A percentile compares a stretch with the other conserved stretches of the same genome.
phyloP scores from a whole-genome alignment of 2,329 filamentous ascomycete genomes.

The Rachicladosporium sp. region DNA sequence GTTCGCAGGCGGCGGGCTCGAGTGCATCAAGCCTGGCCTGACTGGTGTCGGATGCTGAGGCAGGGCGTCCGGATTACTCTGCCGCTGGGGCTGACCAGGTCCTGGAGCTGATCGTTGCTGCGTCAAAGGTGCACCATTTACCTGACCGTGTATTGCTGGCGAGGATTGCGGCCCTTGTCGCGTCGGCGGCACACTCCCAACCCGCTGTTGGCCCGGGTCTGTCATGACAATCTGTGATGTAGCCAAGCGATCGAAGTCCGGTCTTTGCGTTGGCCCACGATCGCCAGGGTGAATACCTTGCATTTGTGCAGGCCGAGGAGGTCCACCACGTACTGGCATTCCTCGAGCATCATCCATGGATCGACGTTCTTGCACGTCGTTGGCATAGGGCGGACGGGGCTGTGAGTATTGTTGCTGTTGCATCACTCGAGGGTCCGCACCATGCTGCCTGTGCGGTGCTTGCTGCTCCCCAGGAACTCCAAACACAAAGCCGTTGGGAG shows the following conservation, averaged over 20 bases:
- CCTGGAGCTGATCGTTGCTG: slow-evolving; percentile 11
- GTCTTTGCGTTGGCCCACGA: not conserved
- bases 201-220: slow-evolving; percentile 13
- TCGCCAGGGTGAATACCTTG: slow-evolving; percentile 2
- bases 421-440: slow-evolving; percentile 1
- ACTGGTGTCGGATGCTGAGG: slow-evolving; percentile 45
- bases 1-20: slow-evolving; percentile 20
- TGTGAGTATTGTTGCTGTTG: slow-evolving; percentile 6
- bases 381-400: too few species aligned
- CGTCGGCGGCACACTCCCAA: slow-evolving; percentile 1
- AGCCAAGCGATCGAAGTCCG: too few species aligned
- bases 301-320: slow-evolving; percentile 6
- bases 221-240: slow-evolving; percentile 13
- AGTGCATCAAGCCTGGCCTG: slow-evolving; percentile 37
- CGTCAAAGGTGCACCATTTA: slow-evolving; percentile 14
- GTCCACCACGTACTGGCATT: slow-evolving; percentile 15
- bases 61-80: slow-evolving; percentile 41
- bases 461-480: slow-evolving; percentile 7
- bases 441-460: slow-evolving; percentile 3
- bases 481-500: slow-evolving; percentile 9
- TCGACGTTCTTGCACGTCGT: too few species aligned
- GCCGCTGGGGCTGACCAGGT: slow-evolving; percentile 11
- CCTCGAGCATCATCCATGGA: too few species aligned
- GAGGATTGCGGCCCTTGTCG: not conserved
- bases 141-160: slow-evolving; percentile 8